phyloP scores from a whole-genome alignment of 345 rosid species.

The Hibiscus tridactylites region DNA sequence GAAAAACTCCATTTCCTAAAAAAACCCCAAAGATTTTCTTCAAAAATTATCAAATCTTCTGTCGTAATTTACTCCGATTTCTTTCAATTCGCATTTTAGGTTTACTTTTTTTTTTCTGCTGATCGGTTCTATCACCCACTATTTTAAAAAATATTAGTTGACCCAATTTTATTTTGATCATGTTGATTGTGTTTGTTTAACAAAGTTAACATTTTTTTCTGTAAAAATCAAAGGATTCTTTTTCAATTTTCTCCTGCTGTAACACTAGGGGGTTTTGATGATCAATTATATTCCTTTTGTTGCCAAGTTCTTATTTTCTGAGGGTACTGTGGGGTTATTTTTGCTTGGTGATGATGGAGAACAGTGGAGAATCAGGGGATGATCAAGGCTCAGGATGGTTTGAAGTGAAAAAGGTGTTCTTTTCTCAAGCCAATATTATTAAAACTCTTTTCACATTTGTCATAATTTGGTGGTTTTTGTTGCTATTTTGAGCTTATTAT shows the following conservation, averaged over 20 bases:
- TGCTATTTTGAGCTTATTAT: background rate
- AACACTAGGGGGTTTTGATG: slow-evolving; percentile 12
- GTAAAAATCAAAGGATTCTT: background rate
- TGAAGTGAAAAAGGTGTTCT: slow-evolving; percentile 55
- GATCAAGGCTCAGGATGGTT: slow-evolving; percentile 72
- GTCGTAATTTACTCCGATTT: background rate
- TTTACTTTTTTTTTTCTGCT: background rate
- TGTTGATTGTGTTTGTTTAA: slow-evolving; percentile 13
- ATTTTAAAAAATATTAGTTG: background rate
- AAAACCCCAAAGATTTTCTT: background rate
- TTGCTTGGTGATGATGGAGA: slow-evolving; percentile 35
- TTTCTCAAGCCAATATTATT: background rate
- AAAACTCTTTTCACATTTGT: background rate
- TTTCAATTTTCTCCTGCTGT: background rate
- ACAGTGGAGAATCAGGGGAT: slow-evolving; percentile 33
- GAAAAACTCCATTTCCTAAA: background rate
- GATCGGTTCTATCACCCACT: background rate
- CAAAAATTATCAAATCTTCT: background rate
- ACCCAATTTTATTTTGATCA: slow-evolving; percentile 19
- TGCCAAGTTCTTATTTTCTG: background rate
- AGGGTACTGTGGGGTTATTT: slow-evolving; percentile 9
- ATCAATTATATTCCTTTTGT: background rate
- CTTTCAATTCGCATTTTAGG: background rate
- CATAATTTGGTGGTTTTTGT: background rate
- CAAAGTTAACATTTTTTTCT: slow-evolving; percentile 11